Evolutionary conservation across 352 stramenopile genomes (phyloP).

Genomic region (Pythium biforme): DNA sequence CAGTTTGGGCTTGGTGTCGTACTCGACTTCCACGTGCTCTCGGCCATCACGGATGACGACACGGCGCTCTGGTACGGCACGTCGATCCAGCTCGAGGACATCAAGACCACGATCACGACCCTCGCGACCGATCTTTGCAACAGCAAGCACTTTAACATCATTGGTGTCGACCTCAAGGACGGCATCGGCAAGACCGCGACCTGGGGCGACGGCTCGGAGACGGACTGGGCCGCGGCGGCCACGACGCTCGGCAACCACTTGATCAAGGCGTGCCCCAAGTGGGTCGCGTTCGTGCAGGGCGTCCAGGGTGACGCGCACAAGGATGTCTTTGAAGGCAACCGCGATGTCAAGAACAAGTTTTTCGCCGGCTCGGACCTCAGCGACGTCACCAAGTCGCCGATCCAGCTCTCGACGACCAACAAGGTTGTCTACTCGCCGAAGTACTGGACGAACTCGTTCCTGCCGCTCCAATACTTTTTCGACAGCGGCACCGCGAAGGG

Average conservation of each 20-base stretch:
- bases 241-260: constrained; percentile 69
- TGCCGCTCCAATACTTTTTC: constrained; percentile 71
- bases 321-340: constrained; percentile 49
- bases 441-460: constrained; percentile 70
- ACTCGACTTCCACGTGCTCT: constrained; percentile 79
- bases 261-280: constrained; percentile 64
- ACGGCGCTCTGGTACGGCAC: constrained; percentile 69
- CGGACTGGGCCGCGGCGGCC: constrained; percentile 68
- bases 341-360: constrained; percentile 68
- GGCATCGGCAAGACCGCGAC: constrained; percentile 54
- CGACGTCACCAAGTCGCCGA: constrained; percentile 41
- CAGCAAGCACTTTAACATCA: constrained; percentile 83
- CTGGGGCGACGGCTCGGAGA: constrained; percentile 77
- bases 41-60: constrained; percentile 39
- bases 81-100: constrained; percentile 71
- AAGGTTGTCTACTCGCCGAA: constrained; percentile 85
- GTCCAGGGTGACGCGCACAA: constrained; percentile 70
- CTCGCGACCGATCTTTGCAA: constrained; percentile 70
- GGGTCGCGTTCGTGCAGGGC: constrained; percentile 76
- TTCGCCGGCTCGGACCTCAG: constrained; percentile 65
- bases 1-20: constrained; percentile 78
- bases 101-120: constrained; percentile 77
- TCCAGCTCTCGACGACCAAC: constrained; percentile 53
- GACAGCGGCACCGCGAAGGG: constrained; percentile 41
- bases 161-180: constrained; percentile 85